A percentile compares a stretch with the other conserved stretches of the same genome.
Conservation (phyloP, 1,139 yeast species). For the Ashbya aceris region DNA sequence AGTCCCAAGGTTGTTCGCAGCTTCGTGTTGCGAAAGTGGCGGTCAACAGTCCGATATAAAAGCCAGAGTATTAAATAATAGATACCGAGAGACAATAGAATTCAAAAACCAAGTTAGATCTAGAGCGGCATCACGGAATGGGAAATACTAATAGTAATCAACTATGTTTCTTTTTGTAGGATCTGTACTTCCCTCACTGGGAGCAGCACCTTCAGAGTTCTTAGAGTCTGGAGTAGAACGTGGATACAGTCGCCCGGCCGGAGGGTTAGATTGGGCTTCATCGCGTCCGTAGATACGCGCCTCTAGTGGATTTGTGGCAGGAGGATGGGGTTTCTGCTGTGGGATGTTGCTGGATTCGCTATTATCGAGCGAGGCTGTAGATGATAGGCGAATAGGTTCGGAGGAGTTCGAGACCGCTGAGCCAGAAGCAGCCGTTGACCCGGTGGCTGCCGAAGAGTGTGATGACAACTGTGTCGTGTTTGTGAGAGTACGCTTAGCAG, state of each 20-base stretch:
- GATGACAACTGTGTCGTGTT: not conserved
- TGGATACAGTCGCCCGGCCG: not conserved
- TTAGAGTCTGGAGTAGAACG: not conserved
- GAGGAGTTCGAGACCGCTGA: not conserved
- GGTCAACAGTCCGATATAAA: too few species aligned
- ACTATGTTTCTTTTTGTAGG: slow-evolving; percentile 1
- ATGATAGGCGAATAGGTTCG: not conserved
- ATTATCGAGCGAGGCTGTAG: not conserved
- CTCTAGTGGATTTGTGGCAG: not conserved
- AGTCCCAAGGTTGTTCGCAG: too few species aligned
- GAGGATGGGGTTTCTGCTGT: not conserved
- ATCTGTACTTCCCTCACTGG: not conserved
- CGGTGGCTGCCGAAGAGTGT: not conserved
- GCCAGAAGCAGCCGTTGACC: not conserved
- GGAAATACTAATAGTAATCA: slow-evolving; percentile 1
- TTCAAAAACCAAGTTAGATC: not conserved
- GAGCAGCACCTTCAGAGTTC: not conserved
- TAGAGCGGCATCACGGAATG: not conserved
- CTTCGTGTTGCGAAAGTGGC: too few species aligned
- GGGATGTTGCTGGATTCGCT: not conserved
- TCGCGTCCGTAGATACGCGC: not conserved
- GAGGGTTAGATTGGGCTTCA: not conserved
- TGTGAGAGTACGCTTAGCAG: not conserved
- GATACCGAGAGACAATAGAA: not conserved
- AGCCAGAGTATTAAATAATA: too few species aligned